phyloP scores from a whole-genome alignment of 2,329 filamentous ascomycete genomes.

The Exophiala sp. region DNA sequence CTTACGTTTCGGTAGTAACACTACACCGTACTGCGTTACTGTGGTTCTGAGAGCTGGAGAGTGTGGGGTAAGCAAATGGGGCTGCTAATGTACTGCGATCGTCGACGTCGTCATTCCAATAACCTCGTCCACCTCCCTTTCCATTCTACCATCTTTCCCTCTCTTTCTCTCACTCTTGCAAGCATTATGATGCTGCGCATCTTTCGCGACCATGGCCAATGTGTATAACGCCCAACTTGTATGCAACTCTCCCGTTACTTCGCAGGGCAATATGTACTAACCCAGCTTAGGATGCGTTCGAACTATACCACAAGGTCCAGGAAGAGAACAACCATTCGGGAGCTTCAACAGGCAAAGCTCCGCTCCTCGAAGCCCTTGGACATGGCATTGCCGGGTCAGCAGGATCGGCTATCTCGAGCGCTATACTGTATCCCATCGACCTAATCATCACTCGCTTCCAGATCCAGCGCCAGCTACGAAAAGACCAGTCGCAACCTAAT shows the following conservation, averaged over 20 bases:
- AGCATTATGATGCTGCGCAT: constrained; percentile 7
- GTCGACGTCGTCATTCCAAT: constrained; percentile 1
- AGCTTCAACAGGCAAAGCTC: constrained; percentile 33
- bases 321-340: constrained; percentile 33
- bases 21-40: too few species aligned
- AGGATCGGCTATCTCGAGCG: constrained; percentile 72
- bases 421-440: constrained; percentile 73
- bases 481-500: constrained; percentile 30
- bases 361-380: constrained; percentile 63
- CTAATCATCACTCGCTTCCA: constrained; percentile 77
- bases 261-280: not conserved
- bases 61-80: constrained; percentile 18
- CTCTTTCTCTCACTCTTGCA: not conserved
- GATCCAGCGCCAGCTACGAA: constrained; percentile 59
- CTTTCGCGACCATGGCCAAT: constrained; percentile 19
- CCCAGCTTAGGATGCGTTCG: constrained; percentile 37
- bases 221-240: constrained; percentile 26
- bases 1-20: too few species aligned
- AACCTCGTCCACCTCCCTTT: not conserved
- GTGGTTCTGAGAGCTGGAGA: not conserved
- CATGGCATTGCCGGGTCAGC: constrained; percentile 75
- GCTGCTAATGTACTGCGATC: not conserved
- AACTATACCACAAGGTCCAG: constrained; percentile 41
- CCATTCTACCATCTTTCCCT: not conserved
- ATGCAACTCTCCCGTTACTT: constrained; percentile 2